Conservation (phyloP, 495 filamentous ascomycete species). For the Neurospora hispaniola region DNA sequence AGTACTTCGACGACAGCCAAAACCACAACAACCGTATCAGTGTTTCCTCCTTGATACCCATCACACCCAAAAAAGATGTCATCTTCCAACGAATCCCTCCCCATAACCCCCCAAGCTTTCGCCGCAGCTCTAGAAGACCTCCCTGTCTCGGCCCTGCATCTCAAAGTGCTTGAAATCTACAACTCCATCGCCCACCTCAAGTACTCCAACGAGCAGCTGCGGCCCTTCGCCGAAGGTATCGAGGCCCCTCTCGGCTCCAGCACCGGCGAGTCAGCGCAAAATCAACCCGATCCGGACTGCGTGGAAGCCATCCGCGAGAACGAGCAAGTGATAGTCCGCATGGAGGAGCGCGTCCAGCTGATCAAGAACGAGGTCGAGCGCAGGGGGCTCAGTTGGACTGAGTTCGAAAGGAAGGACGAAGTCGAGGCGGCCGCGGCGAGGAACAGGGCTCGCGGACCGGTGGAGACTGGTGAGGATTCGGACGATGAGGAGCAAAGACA, state of each 20-base stretch:
- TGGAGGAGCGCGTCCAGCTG: slow-evolving; percentile 59
- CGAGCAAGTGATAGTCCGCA: slow-evolving; percentile 57
- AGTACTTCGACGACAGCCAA: not conserved
- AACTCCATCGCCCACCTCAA: slow-evolving; percentile 76
- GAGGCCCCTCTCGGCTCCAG: slow-evolving; percentile 12
- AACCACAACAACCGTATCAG: not conserved
- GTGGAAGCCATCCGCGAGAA: slow-evolving; percentile 66
- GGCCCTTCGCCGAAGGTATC: slow-evolving; percentile 42
- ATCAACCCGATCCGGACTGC: slow-evolving; percentile 51
- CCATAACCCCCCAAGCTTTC: slow-evolving; percentile 54
- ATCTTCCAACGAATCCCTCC: slow-evolving; percentile 32
- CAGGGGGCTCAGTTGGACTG: slow-evolving; percentile 61
- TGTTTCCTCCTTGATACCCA: not conserved
- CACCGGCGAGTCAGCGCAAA: not conserved
- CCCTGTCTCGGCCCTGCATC: slow-evolving; percentile 57
- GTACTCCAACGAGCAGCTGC: slow-evolving; percentile 65
- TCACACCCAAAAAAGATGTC: slow-evolving; percentile 20
- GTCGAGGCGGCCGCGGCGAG: slow-evolving; percentile 12
- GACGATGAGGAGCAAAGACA: not conserved
- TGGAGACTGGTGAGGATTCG: slow-evolving; percentile 8
- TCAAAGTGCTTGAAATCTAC: slow-evolving; percentile 71
- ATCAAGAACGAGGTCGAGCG: slow-evolving; percentile 65
- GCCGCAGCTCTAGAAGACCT: slow-evolving; percentile 64
- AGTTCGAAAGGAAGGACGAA: slow-evolving; percentile 36
- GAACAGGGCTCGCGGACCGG: not conserved